Evolutionary conservation across 768 basidiomycete species (phyloP), one percentile per base, ranked within the genome.

Genomic region (Suillus ampliporus): DNA sequence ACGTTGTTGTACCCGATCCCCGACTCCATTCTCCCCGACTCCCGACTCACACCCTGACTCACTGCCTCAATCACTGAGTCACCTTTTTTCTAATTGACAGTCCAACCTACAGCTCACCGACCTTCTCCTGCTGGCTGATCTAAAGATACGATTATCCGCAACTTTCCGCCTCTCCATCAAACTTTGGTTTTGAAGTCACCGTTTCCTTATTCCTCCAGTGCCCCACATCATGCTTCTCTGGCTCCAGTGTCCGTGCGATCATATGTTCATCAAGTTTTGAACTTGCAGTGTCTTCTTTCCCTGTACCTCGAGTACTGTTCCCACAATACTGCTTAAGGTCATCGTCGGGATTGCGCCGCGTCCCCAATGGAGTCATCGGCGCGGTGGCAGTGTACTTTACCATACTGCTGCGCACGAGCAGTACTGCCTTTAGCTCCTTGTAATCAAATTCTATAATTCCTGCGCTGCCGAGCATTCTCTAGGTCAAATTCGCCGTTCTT

Each of bases 41-140:
- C 46, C 64, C 63, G 64, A 57, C 61, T 19, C 62, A 57, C 50
- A 37, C 31, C 31, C 31, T 66, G 65, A 66, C 64, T 66, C 65
- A 64, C 35, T 10, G 37, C 26, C n/a, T 38, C 21, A 11, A 38
- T 38, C 5, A 38, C 14, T 15, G 38, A 14, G 3, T 38, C 37
- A 37, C 37, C 8, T 10, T 38, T n/a, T 11, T 13, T 3, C 14
- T 15, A 14, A 11, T 3, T 31, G 31, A n/a, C n/a, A n/a, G 31
- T 31, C 31, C 31, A 6, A 13, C 11, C 37, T 38, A 38, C 37
- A 38, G 6, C 6, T 31, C 6, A 31, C 31, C 6, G 31, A 31
- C 31, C 38, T 37, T 9, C 10, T 1, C 3, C 37, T 37, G 10
- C 37, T 37, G 11, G 37, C 11, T 37, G 37, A 37, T 37, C 37